These are phyloP conservation scores for Acanthamoeba rhysodes DNA, from an alignment of 208 protist genomes.

Conservation along the genomic window DNA sequence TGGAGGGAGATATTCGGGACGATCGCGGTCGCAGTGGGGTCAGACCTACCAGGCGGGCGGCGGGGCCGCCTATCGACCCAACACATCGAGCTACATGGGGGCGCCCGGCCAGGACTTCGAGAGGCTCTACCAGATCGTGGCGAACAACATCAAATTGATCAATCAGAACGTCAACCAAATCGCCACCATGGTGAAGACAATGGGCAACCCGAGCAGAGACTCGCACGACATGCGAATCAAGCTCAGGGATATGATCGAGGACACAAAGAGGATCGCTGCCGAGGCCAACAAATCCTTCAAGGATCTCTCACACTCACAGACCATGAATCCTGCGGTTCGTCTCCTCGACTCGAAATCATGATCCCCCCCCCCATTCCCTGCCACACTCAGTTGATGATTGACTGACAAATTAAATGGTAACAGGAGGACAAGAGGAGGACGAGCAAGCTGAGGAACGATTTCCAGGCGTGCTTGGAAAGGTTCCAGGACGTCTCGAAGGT, in stretches of 20 bases:
- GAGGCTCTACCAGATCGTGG: slow-evolving; percentile 5
- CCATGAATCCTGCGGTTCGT: slow-evolving; percentile 13
- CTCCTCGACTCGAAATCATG: background rate
- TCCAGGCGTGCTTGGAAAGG: slow-evolving; percentile 29
- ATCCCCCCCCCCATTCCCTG: background rate
- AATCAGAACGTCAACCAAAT: slow-evolving; percentile 63
- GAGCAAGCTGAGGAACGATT: slow-evolving; percentile 52
- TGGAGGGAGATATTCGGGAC: background rate
- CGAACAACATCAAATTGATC: slow-evolving; percentile 7
- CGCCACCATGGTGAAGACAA: slow-evolving; percentile 30
- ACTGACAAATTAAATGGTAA: background rate
- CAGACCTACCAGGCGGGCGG: slow-evolving; percentile 57
- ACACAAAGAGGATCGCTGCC: slow-evolving; percentile 21
- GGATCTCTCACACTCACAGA: slow-evolving; percentile 7
- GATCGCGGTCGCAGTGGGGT: background rate
- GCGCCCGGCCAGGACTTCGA: background rate
- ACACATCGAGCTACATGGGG: background rate
- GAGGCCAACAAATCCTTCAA: slow-evolving; percentile 30
- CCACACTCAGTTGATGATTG: background rate
- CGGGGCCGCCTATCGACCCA: background rate
- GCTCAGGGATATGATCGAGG: slow-evolving; percentile 52
- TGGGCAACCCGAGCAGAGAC: slow-evolving; percentile 10
- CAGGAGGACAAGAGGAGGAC: slow-evolving; percentile 34
- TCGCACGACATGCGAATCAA: slow-evolving; percentile 19
- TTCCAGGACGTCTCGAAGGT: slow-evolving; percentile 51